phyloP scores from a whole-genome alignment of 2,329 filamentous ascomycete species.

The Rhinocladiella similis region DNA sequence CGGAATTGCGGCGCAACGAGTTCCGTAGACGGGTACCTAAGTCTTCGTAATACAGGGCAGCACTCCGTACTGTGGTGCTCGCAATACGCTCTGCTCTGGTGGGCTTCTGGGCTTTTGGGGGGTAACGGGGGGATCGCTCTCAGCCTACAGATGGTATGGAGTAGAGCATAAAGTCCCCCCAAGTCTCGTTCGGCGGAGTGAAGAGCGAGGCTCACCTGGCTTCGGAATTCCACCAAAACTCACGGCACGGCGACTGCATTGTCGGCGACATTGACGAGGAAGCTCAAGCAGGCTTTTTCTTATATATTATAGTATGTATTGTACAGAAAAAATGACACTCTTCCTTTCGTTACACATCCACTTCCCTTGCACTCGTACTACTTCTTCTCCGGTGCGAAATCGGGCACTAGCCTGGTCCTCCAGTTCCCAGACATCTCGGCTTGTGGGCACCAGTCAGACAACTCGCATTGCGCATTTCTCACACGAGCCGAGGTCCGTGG shows the following conservation, averaged over 20 bases:
- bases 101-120: neutral
- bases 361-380: neutral
- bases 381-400: neutral
- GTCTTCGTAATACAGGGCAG: too few species aligned
- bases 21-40: too few species aligned
- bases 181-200: neutral
- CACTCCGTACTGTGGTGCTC: too few species aligned
- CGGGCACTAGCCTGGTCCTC: neutral
- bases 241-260: neutral
- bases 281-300: too few species aligned
- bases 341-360: too few species aligned
- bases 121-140: neutral
- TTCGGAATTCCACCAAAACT: neutral
- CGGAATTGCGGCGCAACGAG: neutral
- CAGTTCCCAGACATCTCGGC: neutral
- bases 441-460: slow-evolving; percentile 25
- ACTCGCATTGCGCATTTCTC: slow-evolving; percentile 8
- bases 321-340: too few species aligned
- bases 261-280: neutral
- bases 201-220: slow-evolving; percentile 2
- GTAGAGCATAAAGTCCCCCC: neutral
- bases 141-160: too few species aligned
- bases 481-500: slow-evolving; percentile 10
- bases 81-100: too few species aligned
- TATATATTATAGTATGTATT: too few species aligned